A percentile compares a stretch with the other conserved stretches of the same genome.
These are phyloP conservation scores for Bifiguratus adelaidae DNA, from an alignment of 192 early-diverging fungal species.

Conservation along the genomic window DNA sequence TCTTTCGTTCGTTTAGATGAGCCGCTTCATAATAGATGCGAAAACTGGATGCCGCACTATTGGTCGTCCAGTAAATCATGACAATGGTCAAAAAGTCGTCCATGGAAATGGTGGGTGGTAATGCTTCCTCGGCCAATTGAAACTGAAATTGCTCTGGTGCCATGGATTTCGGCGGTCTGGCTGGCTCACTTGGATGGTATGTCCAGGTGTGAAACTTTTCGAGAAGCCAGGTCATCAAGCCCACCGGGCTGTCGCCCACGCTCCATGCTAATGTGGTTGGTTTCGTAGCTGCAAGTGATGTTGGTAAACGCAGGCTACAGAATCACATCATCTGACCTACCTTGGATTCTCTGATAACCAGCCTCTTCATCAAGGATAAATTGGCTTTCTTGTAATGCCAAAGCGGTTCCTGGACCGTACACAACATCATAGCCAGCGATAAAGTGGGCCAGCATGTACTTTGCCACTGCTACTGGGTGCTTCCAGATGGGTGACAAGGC, in stretches of 20 bases:
- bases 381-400: background rate
- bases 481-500: background rate
- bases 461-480: too few species aligned
- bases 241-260: conserved; percentile 19
- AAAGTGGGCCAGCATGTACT: too few species aligned
- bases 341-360: conserved; percentile 22
- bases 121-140: too few species aligned
- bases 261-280: conserved; percentile 18
- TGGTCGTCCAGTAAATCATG: conserved; percentile 49
- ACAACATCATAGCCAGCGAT: background rate
- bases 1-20: too few species aligned
- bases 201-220: conserved; percentile 29
- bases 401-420: background rate
- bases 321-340: too few species aligned
- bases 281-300: too few species aligned
- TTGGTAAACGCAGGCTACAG: too few species aligned
- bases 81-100: conserved; percentile 37
- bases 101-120: too few species aligned
- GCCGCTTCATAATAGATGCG: conserved; percentile 64
- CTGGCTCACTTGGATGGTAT: conserved; percentile 6
- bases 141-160: background rate
- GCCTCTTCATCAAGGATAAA: conserved; percentile 5
- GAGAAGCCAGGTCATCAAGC: conserved; percentile 23
- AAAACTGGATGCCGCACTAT: conserved; percentile 48
- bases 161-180: background rate